Evolutionary conservation across 23 red algal species (phyloP), one percentile per base, ranked within the genome.

Genomic region (Gracilaria caudata): DNA sequence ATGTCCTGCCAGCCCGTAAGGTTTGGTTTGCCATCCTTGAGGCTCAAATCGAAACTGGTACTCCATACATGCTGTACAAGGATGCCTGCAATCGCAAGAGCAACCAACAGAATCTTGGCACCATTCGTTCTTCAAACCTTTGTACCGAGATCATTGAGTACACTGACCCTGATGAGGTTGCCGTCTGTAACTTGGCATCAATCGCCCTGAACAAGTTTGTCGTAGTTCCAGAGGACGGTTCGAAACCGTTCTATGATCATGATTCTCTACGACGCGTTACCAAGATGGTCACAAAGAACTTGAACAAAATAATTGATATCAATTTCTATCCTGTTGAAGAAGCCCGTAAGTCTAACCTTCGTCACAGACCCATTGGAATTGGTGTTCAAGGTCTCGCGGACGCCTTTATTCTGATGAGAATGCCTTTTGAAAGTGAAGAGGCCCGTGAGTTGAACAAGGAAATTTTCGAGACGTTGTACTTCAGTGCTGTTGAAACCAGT

Each of bases 111-210:
- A 98, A 98, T 28, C 91, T 98, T 51, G 96, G 96, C 64, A 98
- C 96, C 16, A 98, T 98, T 63, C 82, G 86, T 51, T 90, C 80
- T 73, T 90, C 82, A 20, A 98, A 98, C 61, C 78, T 98, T 63
- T 98, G 96, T 73, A 98, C 96, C 13, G 96, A 98, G 75, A 98
- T 98, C 80, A 81, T 98, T 64, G 93, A 98, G 85, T 98, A 93
- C 64, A 98, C 96, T 25, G 39, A 79, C 58, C 96, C 96, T 14
- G 96, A 98, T 78, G 96, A 98, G 77, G 96, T 98, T 64, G 96
- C 96, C n/a, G 96, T 98, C 12, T 98, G 96, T 91, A 98, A 98
- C 88, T 61, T 98, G 54, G 96, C 96, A 38, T 95, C 92, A 16
- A 94, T 98, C 84, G 96, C 96, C 7, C 79, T 98, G 59, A 95